These are phyloP conservation scores for Mortierella claussenii DNA, from an alignment of 192 early-diverging fungal species.

Conservation along the genomic window DNA sequence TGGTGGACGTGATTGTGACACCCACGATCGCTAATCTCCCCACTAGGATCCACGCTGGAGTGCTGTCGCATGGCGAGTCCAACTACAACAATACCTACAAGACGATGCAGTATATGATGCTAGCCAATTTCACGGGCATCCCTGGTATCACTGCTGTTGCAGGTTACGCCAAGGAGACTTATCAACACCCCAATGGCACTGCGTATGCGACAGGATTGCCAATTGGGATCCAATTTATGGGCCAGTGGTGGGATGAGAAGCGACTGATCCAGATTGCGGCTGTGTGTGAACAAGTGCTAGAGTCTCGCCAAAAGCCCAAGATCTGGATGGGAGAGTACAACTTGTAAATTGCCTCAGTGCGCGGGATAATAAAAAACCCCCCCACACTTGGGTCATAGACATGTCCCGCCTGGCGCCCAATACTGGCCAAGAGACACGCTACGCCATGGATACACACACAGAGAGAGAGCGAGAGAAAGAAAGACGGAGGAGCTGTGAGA, in stretches of 20 bases:
- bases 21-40: conserved; percentile 69
- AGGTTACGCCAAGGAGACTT: conserved; percentile 57
- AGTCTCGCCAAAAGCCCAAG: conserved; percentile 52
- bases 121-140: conserved; percentile 74
- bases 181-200: conserved; percentile 15
- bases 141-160: conserved; percentile 71
- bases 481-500: no score
- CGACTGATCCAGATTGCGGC: conserved; percentile 67
- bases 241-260: conserved; percentile 77
- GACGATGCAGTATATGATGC: conserved; percentile 67
- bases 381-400: no score
- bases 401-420: no score
- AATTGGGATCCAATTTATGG: conserved; percentile 74
- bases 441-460: no score
- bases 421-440: no score
- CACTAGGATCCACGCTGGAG: conserved; percentile 59
- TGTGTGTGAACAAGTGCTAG: conserved; percentile 59
- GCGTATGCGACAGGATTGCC: conserved; percentile 60
- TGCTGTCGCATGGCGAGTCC: conserved; percentile 59
- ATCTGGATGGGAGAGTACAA: conserved; percentile 37
- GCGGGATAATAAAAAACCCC: no score
- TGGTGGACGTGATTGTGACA: conserved; percentile 71
- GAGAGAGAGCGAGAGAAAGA: not conserved
- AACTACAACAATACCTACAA: conserved; percentile 62
- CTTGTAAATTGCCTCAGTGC: conserved; percentile 4